These are phyloP conservation scores for Psophocarpus tetragonolobus DNA, from an alignment of 306 rosid genomes.

Conservation along the genomic window DNA sequence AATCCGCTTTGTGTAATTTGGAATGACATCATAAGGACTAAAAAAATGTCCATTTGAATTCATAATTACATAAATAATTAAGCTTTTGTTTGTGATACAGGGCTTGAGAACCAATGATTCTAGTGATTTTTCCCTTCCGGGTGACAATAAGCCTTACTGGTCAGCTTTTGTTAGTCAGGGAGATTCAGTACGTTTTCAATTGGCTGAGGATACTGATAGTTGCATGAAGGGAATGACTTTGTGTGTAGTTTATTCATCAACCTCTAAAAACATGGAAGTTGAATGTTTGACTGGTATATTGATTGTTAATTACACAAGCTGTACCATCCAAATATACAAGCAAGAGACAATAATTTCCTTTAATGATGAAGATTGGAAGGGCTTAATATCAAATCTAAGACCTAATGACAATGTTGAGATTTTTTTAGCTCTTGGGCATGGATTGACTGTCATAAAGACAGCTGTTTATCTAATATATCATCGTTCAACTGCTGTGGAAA, in stretches of 20 bases:
- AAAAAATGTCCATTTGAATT: neutral
- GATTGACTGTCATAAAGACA: too few species aligned
- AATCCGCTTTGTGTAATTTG: neutral
- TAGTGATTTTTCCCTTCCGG: neutral
- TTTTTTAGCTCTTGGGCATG: too few species aligned
- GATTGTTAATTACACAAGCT: neutral
- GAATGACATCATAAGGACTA: neutral
- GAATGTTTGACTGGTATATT: neutral
- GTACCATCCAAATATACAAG: conserved; percentile 8
- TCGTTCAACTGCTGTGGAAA: too few species aligned
- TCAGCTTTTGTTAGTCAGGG: neutral
- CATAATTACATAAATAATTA: neutral
- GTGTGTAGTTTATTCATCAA: conserved; percentile 6
- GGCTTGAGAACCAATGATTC: neutral
- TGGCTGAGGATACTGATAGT: neutral
- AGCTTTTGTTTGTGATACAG: neutral
- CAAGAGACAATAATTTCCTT: neutral
- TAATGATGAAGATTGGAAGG: conserved; percentile 23
- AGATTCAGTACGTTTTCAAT: neutral
- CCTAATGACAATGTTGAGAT: conserved; percentile 10
- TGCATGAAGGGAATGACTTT: neutral
- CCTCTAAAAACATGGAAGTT: neutral
- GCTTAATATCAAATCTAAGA: neutral
- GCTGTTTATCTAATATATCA: too few species aligned
- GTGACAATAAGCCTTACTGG: neutral